A percentile compares a stretch with the other conserved stretches of the same genome.
Evolutionary conservation across 208 protist genomes (phyloP).

Genomic region (Trypanosoma caninum): DNA sequence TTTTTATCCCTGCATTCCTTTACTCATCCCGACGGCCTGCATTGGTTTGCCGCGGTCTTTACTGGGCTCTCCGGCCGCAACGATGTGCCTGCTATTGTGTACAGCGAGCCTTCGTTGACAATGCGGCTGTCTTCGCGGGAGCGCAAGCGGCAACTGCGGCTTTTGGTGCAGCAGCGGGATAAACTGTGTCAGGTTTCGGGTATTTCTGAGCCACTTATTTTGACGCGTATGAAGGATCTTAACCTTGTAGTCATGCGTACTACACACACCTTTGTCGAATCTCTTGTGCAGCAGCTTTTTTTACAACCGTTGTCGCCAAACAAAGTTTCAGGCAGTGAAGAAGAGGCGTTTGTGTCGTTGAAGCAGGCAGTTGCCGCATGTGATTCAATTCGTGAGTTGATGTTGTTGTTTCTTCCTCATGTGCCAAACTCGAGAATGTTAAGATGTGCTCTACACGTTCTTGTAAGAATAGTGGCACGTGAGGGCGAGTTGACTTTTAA

Average conservation of each 20-base stretch:
- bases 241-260: conserved; percentile 42
- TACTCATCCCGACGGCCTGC: conserved; percentile 22
- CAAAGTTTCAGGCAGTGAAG: neutral
- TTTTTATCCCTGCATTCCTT: neutral
- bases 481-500: conserved; percentile 27
- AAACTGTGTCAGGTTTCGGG: conserved; percentile 11
- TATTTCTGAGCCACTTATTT: conserved; percentile 15
- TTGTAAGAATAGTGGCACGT: conserved; percentile 24
- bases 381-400: conserved; percentile 36
- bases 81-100: conserved; percentile 5
- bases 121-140: conserved; percentile 22
- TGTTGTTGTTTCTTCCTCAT: conserved; percentile 43
- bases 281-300: conserved; percentile 51
- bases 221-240: conserved; percentile 19
- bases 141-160: conserved; percentile 28
- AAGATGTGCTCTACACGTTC: conserved; percentile 46
- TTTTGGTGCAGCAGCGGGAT: conserved; percentile 19
- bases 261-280: conserved; percentile 38
- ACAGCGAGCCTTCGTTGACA: conserved; percentile 20
- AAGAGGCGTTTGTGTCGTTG: neutral
- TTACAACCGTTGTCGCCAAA: conserved; percentile 9
- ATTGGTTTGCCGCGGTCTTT: conserved; percentile 26
- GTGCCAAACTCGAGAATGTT: conserved; percentile 44
- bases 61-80: neutral
- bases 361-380: neutral